Conservation (phyloP, 768 basidiomycete species). For the Suillus placidus region DNA sequence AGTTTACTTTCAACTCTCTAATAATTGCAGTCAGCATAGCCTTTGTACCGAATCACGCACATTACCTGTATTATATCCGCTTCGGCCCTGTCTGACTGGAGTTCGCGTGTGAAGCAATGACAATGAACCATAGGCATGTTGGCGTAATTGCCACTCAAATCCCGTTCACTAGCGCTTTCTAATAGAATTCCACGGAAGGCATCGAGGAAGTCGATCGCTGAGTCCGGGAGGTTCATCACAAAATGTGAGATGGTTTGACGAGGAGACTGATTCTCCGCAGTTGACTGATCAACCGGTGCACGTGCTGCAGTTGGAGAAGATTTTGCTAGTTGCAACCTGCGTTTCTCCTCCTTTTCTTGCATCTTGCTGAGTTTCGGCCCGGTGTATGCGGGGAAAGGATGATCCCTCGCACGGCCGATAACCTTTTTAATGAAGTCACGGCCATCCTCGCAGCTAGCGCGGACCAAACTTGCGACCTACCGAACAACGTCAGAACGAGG, state of each 20-base stretch:
- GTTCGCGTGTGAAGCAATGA: slow-evolving; percentile 92
- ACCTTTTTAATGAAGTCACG: slow-evolving; percentile 76
- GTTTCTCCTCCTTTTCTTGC: slow-evolving; percentile 47
- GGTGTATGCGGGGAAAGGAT: slow-evolving; percentile 66
- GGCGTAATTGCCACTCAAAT: slow-evolving; percentile 48
- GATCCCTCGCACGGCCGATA: slow-evolving; percentile 52
- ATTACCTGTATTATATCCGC: slow-evolving; percentile 79
- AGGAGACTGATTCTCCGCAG: slow-evolving; percentile 28
- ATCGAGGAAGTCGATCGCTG: slow-evolving; percentile 86
- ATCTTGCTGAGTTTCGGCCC: slow-evolving; percentile 41
- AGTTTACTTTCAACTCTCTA: slow-evolving; percentile 77
- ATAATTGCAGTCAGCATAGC: slow-evolving; percentile 20
- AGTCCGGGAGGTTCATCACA: slow-evolving; percentile 98
- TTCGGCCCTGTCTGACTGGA: slow-evolving; percentile 67
- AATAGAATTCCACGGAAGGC: slow-evolving; percentile 74
- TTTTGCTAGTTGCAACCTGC: slow-evolving; percentile 23
- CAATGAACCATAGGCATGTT: slow-evolving; percentile 91
- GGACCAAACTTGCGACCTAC: slow-evolving; percentile 68
- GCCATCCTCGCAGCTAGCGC: slow-evolving; percentile 83
- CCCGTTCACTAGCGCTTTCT: slow-evolving; percentile 39
- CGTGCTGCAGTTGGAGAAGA: slow-evolving; percentile 3
- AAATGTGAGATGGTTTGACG: slow-evolving; percentile 77
- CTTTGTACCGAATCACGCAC: slow-evolving; percentile 11
- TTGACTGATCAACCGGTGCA: slow-evolving; percentile 9
- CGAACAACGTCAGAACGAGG: slow-evolving; percentile 11